Evolutionary conservation across 192 early-diverging fungal genomes (phyloP).

Genomic region (Rhizophagus clarus): DNA sequence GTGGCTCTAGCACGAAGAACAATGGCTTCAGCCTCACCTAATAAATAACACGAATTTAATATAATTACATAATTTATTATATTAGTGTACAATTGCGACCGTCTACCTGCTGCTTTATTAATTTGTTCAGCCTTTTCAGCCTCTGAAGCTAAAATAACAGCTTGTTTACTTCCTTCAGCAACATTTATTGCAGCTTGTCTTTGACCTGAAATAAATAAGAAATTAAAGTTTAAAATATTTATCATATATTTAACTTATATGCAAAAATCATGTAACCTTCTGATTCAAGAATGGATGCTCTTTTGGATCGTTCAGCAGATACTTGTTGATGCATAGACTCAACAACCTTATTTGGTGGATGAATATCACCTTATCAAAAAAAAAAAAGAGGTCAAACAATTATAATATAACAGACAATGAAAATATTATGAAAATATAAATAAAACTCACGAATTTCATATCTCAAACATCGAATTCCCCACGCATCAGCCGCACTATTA

Average conservation of each 20-base stretch:
- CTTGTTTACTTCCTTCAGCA: constrained; percentile 91
- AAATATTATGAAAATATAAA: background rate
- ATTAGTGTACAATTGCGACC: background rate
- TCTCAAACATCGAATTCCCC: constrained; percentile 95
- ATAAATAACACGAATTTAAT: background rate
- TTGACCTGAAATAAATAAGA: constrained; percentile 44
- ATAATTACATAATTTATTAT: background rate
- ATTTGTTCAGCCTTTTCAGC: constrained; percentile 89
- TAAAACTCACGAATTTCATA: constrained; percentile 81
- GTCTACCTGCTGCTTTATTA: constrained; percentile 78
- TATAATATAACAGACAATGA: background rate
- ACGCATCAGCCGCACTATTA: constrained; percentile 88
- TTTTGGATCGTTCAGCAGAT: constrained; percentile 92
- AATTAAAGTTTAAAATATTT: background rate
- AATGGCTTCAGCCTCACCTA: constrained; percentile 89
- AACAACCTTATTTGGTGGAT: constrained; percentile 93
- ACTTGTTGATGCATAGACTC: constrained; percentile 98
- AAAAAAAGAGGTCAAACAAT: background rate
- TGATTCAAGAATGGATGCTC: constrained; percentile 91
- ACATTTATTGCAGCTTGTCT: constrained; percentile 96
- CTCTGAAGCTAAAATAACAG: constrained; percentile 92
- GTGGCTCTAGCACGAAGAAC: constrained; percentile 80
- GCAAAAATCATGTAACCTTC: constrained; percentile 49
- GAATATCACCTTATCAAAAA: constrained; percentile 68
- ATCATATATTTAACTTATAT: background rate